Conservation (phyloP, 129 eudicot genomes). For the Arctium minus region DNA sequence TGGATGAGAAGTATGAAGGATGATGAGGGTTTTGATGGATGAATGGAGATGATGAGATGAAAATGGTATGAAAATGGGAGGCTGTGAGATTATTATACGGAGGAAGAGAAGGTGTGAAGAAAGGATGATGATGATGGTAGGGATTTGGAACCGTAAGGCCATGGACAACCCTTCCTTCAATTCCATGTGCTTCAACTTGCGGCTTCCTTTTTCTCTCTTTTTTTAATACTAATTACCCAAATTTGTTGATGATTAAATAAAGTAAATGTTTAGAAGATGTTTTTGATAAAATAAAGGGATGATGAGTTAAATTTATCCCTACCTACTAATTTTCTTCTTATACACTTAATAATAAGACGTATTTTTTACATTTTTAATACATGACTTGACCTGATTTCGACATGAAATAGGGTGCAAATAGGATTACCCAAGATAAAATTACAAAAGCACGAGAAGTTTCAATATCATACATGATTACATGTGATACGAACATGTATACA, state of each 20-base stretch:
- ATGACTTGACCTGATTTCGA: no score
- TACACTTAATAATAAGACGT: no score
- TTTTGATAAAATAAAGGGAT: no score
- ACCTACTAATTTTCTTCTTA: no score
- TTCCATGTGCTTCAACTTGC: slow-evolving; percentile 36
- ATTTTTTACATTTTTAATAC: no score
- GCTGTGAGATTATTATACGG: neutral
- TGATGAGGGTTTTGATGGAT: slow-evolving; percentile 25
- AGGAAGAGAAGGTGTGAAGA: neutral
- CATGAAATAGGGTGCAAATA: no score
- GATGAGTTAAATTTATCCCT: no score
- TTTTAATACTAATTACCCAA: neutral
- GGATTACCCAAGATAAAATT: no score
- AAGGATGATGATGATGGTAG: neutral
- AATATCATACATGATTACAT: neutral
- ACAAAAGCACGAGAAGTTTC: no score
- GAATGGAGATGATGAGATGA: neutral
- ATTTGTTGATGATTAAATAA: no score
- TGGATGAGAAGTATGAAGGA: slow-evolving; percentile 1
- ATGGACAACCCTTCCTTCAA: slow-evolving; percentile 15
- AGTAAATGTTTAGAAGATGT: no score
- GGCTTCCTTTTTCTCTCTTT: slow-evolving; percentile 35
- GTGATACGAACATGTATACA: no score
- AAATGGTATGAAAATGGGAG: neutral
- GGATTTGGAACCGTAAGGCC: slow-evolving; percentile 29